Base-by-base conservation (phyloP, 2,329 filamentous ascomycete species). In the Plectosphaerella plurivora region DNA sequence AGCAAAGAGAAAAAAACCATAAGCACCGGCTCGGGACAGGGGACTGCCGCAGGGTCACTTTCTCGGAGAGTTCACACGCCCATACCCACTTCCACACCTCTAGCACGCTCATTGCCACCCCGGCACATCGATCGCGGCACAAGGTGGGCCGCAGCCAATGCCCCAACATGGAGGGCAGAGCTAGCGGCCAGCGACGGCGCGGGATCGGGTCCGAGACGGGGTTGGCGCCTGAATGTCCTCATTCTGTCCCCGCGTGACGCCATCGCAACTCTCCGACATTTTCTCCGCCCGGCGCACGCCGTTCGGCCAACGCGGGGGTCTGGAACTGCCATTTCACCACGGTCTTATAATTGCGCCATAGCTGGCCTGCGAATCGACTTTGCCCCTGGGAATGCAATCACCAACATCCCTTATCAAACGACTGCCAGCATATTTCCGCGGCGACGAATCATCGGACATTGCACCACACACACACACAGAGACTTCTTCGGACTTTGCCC, bases 241-340 rank as follows among this genome's bases (percentile, higher is more conserved):
- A 16, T 56, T 46, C 50, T 48, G 48, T 44, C 47, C 52, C 45
- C 41, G 45, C 48, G 22, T 42, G 45, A 51, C 59, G 53, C 54
- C 39, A 51, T 51, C 49, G 45, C 41, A 9, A 50, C 50, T 51
- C 55, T 58, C 60, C 60, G 61, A 58, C 10, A 62, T 59, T 61
- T 61, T 57, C 58, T 62, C 60, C 61, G 60, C 53, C 36, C 42
- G 47, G 47, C 44, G 12, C 41, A 16, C 10, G 16, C 28, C 28
- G 28, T 33, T 5, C 25, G 25, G 28, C 28, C 28, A 9, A 10
- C 28, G 28, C 28, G 28, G 28, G 28, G 28, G 28, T 33, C 28
- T 33, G 28, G 9, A 12, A 5, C 28, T 5, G 3, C 37, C 12
- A 5, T 16, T 7, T 44, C n/a, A 5, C 5, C 41, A 9, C 3